Evolutionary conservation across 1,139 yeast species (phyloP).

Genomic region (Candida sp.): DNA sequence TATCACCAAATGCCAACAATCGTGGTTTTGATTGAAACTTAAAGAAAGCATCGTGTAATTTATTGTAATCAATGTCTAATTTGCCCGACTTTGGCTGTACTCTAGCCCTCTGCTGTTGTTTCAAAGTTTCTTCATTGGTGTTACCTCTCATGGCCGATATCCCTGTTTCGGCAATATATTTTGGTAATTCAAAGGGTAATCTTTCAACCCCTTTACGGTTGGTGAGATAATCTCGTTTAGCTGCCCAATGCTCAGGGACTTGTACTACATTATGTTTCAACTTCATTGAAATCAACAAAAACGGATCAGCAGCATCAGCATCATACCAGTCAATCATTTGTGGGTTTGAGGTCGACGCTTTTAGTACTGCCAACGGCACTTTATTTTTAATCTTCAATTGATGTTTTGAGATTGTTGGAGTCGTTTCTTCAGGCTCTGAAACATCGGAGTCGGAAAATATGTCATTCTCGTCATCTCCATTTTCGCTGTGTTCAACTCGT

Average conservation of each 20-base stretch:
- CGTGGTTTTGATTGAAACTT: conserved; percentile 74
- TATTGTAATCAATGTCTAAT: conserved; percentile 82
- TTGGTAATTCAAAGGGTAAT: conserved; percentile 74
- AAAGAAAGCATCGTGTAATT: conserved; percentile 84
- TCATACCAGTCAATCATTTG: conserved; percentile 86
- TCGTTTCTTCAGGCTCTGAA: conserved; percentile 5
- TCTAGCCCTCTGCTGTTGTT: conserved; percentile 76
- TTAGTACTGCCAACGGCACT: conserved; percentile 67
- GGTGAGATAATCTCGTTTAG: conserved; percentile 75
- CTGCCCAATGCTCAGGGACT: conserved; percentile 85
- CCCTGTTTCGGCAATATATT: conserved; percentile 78
- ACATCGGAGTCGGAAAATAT: conserved; percentile 5
- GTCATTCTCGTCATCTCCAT: conserved; percentile 7
- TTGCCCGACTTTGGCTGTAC: conserved; percentile 91
- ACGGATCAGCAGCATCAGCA: conserved; percentile 81
- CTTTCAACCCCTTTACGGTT: conserved; percentile 69
- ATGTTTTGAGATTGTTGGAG: conserved; percentile 23
- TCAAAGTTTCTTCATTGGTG: conserved; percentile 49
- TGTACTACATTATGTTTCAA: conserved; percentile 64
- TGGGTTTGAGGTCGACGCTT: conserved; percentile 58
- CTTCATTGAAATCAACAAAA: conserved; percentile 61
- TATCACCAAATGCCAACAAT: conserved; percentile 67
- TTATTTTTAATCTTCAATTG: conserved; percentile 51
- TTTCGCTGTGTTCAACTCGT: background rate
- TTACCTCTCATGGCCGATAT: conserved; percentile 81